Percentiles rank a stretch among this genome's conserved stretches.
Evolutionary conservation across 2,329 filamentous ascomycete genomes (phyloP).

Genomic region (Ophiosphaerella narmari): DNA sequence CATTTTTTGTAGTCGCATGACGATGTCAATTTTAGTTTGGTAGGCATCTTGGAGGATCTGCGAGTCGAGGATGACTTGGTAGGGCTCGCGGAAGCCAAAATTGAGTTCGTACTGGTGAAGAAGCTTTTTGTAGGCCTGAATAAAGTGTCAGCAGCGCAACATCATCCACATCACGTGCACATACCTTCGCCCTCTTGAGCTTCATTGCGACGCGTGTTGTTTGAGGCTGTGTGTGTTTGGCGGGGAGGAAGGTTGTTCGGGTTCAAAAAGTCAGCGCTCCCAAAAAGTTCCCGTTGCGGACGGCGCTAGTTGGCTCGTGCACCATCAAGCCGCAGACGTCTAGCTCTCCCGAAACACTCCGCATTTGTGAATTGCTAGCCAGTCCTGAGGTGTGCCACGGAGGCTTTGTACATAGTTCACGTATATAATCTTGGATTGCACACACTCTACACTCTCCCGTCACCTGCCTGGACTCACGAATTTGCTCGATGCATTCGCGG

Average conservation of each 20-base stretch:
- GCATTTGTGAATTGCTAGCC: background rate
- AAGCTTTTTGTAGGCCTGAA: conserved; percentile 81
- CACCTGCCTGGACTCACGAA: background rate
- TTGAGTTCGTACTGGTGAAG: conserved; percentile 89
- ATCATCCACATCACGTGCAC: background rate
- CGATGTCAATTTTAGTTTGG: conserved; percentile 85
- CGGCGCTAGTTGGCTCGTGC: conserved; percentile 2
- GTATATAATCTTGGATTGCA: conserved; percentile 1
- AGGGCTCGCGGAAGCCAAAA: conserved; percentile 91
- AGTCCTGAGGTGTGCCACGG: background rate
- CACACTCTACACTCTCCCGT: conserved; percentile 1
- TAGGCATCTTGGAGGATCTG: conserved; percentile 82
- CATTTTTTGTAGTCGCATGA: conserved; percentile 76
- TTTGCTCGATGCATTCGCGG: conserved; percentile 9
- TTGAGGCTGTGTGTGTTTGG: conserved; percentile 3
- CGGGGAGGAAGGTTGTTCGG: conserved; percentile 3
- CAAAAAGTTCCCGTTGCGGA: conserved; percentile 9
- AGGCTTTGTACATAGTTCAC: conserved; percentile 4
- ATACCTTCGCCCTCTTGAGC: conserved; percentile 40
- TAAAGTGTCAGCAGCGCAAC: conserved; percentile 39
- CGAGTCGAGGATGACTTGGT: conserved; percentile 79
- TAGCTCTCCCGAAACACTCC: conserved; percentile 7
- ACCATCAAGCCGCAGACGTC: conserved; percentile 5
- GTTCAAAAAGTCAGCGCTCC: conserved; percentile 8
- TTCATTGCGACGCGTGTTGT: conserved; percentile 28